phyloP scores from a whole-genome alignment of 371 early-diverging fungal genomes.

The Mortierella sp. region DNA sequence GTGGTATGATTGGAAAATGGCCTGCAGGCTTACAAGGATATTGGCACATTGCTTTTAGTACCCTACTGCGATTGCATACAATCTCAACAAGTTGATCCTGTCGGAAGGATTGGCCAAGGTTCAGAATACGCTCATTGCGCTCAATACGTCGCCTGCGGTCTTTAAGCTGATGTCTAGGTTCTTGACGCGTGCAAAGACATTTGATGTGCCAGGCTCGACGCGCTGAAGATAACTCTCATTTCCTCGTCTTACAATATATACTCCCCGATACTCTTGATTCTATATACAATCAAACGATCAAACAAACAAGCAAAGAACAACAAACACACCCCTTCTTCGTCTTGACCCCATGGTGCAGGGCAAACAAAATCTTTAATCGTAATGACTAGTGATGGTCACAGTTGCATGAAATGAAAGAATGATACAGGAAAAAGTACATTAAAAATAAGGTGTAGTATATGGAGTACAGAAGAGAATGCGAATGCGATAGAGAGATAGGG shows the following conservation, averaged over 20 bases:
- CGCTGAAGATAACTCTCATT: slow-evolving; percentile 50
- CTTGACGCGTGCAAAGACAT: slow-evolving; percentile 84
- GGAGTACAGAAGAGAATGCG: no score
- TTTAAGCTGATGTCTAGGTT: slow-evolving; percentile 83
- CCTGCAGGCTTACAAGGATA: no score
- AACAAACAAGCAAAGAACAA: no score
- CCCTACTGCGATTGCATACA: slow-evolving; percentile 88
- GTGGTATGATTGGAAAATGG: no score
- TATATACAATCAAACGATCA: slow-evolving; percentile 1
- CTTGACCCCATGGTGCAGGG: no score
- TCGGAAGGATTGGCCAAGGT: slow-evolving; percentile 92
- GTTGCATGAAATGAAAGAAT: background rate
- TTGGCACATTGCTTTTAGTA: no score
- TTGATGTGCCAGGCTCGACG: slow-evolving; percentile 83
- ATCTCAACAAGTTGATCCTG: slow-evolving; percentile 83
- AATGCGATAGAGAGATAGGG: background rate
- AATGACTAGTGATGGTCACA: no score
- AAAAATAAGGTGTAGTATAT: no score
- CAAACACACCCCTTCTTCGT: no score
- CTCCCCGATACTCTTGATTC: slow-evolving; percentile 49
- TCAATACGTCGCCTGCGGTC: slow-evolving; percentile 86
- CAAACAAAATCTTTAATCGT: no score
- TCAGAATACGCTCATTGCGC: slow-evolving; percentile 86
- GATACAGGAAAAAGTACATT: no score
- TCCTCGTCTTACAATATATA: background rate